These are phyloP conservation scores for Sergeia podlipaevii DNA, from an alignment of 208 protist species.

Conservation along the genomic window DNA sequence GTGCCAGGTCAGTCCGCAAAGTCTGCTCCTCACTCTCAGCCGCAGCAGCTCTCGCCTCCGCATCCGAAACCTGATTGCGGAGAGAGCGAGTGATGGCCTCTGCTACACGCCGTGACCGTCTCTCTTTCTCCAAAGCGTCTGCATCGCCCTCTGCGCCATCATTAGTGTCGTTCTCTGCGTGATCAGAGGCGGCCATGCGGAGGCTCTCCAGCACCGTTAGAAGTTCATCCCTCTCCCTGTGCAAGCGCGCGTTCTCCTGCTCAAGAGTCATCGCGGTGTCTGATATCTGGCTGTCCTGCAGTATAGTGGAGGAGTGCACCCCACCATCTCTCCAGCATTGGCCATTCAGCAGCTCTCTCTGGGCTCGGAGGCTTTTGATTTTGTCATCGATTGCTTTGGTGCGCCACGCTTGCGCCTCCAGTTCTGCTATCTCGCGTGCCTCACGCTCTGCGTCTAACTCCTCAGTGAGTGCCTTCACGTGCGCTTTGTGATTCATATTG, in stretches of 20 bases:
- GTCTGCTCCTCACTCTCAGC: conserved; percentile 9
- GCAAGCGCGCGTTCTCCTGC: conserved; percentile 6
- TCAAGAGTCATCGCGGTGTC: no score
- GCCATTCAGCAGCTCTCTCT: conserved; percentile 2
- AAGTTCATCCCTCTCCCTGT: conserved; percentile 9
- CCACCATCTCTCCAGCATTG: no score
- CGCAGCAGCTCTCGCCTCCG: not conserved
- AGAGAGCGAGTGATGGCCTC: conserved; percentile 11
- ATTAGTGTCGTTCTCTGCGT: not conserved
- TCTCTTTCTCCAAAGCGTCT: conserved; percentile 8
- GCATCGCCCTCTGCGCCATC: no score
- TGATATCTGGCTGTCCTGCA: no score
- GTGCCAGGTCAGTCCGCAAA: conserved; percentile 10
- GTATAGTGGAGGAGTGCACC: no score
- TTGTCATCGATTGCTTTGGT: conserved; percentile 16
- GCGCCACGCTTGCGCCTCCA: conserved; percentile 9
- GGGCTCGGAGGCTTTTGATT: conserved; percentile 6
- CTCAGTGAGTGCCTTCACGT: conserved; percentile 2
- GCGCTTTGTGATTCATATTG: conserved; percentile 2
- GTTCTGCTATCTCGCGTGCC: conserved; percentile 11
- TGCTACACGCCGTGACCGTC: conserved; percentile 7
- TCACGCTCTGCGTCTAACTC: conserved; percentile 8
- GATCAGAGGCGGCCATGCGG: not conserved
- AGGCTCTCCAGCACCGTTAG: conserved; percentile 4
- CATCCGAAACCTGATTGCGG: conserved; percentile 6